A percentile compares a stretch with the other conserved stretches of the same genome.
Conservation (phyloP, 1,139 yeast species). For the Arxiozyma heterogenica region DNA sequence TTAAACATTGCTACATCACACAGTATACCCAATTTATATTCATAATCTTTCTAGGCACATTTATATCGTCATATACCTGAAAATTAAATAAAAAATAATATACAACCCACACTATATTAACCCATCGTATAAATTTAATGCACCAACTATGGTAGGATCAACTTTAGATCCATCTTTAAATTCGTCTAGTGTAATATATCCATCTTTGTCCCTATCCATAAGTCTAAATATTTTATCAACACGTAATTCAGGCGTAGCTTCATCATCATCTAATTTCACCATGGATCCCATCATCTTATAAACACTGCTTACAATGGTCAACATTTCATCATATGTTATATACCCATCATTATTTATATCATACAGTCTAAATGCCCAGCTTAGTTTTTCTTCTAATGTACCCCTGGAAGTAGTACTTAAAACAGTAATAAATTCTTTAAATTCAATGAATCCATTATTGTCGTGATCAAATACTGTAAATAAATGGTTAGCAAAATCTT, state of each 20-base stretch:
- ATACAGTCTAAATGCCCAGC: constrained; percentile 81
- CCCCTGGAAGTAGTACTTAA: constrained; percentile 87
- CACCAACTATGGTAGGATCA: constrained; percentile 74
- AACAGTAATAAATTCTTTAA: constrained; percentile 86
- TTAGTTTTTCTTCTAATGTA: constrained; percentile 70
- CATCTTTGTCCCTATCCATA: constrained; percentile 63
- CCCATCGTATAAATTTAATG: constrained; percentile 74
- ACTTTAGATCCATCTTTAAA: constrained; percentile 72
- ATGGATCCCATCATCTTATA: constrained; percentile 94
- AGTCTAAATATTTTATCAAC: constrained; percentile 70
- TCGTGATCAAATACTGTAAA: constrained; percentile 86
- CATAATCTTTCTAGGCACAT: not conserved
- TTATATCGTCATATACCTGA: not conserved
- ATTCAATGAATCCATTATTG: constrained; percentile 73
- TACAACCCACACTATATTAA: constrained; percentile 38
- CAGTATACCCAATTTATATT: not conserved
- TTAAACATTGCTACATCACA: constrained; percentile 5
- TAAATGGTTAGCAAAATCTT: constrained; percentile 79
- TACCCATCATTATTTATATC: constrained; percentile 74
- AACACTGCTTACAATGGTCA: constrained; percentile 70
- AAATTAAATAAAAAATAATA: not conserved
- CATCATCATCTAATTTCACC: constrained; percentile 89
- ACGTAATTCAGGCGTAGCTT: constrained; percentile 81
- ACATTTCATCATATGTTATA: constrained; percentile 67
- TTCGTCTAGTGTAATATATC: constrained; percentile 67